Percentiles rank a stretch among this genome's conserved stretches.
phyloP scores from a whole-genome alignment of 768 basidiomycete genomes.

The Termitomyces sp. region DNA sequence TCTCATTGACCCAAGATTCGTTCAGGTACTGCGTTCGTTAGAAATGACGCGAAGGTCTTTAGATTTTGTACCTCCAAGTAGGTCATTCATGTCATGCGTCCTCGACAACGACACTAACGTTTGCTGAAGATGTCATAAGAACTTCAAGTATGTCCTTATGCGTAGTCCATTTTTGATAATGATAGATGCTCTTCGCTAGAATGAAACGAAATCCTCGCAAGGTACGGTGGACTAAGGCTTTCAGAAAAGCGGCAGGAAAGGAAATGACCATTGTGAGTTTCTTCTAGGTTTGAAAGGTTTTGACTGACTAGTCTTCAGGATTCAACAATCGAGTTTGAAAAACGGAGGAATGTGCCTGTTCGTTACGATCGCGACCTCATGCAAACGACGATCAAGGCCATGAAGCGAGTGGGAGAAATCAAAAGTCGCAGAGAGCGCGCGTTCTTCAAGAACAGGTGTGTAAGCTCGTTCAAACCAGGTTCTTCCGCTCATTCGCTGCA shows the following conservation, averaged over 20 bases:
- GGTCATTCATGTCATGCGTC: constrained; percentile 24
- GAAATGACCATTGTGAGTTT: constrained; percentile 96
- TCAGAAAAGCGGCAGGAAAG: constrained; percentile 97
- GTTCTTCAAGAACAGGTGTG: constrained; percentile 92
- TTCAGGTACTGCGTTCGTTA: constrained; percentile 88
- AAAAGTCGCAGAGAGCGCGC: constrained; percentile 85
- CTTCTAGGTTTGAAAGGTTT: neutral
- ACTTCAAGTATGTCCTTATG: constrained; percentile 79
- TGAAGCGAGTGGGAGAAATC: constrained; percentile 94
- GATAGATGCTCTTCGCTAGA: constrained; percentile 36
- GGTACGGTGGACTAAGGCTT: constrained; percentile 99
- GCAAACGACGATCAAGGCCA: constrained; percentile 91
- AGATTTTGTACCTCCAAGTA: constrained; percentile 98
- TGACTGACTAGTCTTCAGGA: constrained; percentile 53
- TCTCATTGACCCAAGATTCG: neutral
- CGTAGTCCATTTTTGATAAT: constrained; percentile 4
- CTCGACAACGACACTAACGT: neutral
- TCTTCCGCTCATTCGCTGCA: constrained; percentile 27
- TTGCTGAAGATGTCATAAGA: constrained; percentile 81
- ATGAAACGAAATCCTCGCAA: constrained; percentile 99
- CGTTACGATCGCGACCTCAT: constrained; percentile 95
- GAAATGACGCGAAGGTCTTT: constrained; percentile 98
- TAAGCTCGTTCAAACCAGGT: constrained; percentile 1
- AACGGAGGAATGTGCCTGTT: constrained; percentile 95
- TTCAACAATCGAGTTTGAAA: constrained; percentile 98